phyloP scores from a whole-genome alignment of 495 filamentous ascomycete species.

The Aspergillus nidulans region DNA sequence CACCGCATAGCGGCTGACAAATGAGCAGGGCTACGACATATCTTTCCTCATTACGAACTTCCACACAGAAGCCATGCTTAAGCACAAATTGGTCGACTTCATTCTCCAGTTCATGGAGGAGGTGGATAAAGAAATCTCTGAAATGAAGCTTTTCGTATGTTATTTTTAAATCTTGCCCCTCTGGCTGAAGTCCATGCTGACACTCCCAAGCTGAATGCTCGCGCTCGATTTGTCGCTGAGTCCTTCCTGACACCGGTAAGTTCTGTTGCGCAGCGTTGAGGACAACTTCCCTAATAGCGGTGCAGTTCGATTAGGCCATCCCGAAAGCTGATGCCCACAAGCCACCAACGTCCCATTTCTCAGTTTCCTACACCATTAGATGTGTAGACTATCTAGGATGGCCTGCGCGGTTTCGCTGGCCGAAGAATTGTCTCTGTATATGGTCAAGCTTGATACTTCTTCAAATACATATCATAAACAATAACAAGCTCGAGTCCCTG shows the following conservation, averaged over 20 bases:
- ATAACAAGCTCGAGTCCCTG: background rate
- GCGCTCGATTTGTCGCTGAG: conserved; percentile 96
- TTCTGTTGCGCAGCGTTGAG: conserved; percentile 1
- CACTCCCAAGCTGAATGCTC: conserved; percentile 73
- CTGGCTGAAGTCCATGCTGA: conserved; percentile 17
- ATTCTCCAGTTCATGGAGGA: conserved; percentile 99
- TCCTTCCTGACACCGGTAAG: conserved; percentile 94
- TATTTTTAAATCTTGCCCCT: conserved; percentile 12
- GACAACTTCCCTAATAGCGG: background rate
- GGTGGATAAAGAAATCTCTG: conserved; percentile 98
- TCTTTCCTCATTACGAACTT: conserved; percentile 98
- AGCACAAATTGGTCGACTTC: conserved; percentile 97
- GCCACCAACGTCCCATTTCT: background rate
- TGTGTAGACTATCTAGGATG: background rate
- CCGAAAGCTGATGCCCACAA: background rate
- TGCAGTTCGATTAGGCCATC: conserved; percentile 36
- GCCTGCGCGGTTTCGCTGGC: background rate
- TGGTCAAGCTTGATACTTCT: background rate
- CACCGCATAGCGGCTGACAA: too few relatives aligned
- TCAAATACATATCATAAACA: background rate
- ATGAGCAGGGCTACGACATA: conserved; percentile 86
- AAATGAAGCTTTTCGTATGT: conserved; percentile 99
- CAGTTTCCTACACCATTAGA: background rate
- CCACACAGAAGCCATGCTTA: conserved; percentile 96
- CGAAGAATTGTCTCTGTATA: conserved; percentile 3